Evolutionary conservation across 2,329 filamentous ascomycete species (phyloP), one percentile per base, ranked within the genome.

Genomic region (Diaporthe aspalathi): DNA sequence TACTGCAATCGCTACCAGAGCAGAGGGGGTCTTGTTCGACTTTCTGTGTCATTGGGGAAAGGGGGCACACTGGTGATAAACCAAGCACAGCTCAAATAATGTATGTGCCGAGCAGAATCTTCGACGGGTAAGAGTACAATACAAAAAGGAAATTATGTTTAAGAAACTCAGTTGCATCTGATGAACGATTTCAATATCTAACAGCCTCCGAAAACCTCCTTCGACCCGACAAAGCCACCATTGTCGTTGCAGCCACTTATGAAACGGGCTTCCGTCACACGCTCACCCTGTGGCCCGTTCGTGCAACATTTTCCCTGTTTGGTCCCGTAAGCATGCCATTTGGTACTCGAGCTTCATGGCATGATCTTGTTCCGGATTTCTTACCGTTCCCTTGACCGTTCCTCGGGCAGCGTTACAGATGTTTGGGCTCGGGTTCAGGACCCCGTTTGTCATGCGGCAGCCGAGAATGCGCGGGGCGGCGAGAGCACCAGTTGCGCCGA

Each of bases 321-420:
- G 5, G 8, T 12, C 47, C 4, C 3, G 27, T 62, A 2, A 62
- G 56, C 17, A 45, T 12, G 16, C 3, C 0, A 6, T 43, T 2
- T 29, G 3, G 22, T 9, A 5, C 1, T 12, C 5, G n/a, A 29
- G 16, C 32, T 8, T 17, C 2, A 12, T 1, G 1, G 2, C 1
- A 1, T 14, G 47, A n/a, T n/a, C n/a, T n/a, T n/a, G n/a, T n/a
- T n/a, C n/a, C 14, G 24, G 24, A 12, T 17, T 29, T 16, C 57
- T 47, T 3, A 62, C 57, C 0, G 40, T 62, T 29, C 40, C 57
- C 17, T 11, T 5, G 2, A 62, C 57, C n/a, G 4, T 47, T 6
- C 57, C 57, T 8, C 57, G 40, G 1, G 40, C 57, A 5, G 40
- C 11, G 24, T 24, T 32, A 6, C 57, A 62, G 5, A 62, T 47